These are phyloP conservation scores for Pythium insidiosum DNA, from an alignment of 352 stramenopile species.

Conservation along the genomic window DNA sequence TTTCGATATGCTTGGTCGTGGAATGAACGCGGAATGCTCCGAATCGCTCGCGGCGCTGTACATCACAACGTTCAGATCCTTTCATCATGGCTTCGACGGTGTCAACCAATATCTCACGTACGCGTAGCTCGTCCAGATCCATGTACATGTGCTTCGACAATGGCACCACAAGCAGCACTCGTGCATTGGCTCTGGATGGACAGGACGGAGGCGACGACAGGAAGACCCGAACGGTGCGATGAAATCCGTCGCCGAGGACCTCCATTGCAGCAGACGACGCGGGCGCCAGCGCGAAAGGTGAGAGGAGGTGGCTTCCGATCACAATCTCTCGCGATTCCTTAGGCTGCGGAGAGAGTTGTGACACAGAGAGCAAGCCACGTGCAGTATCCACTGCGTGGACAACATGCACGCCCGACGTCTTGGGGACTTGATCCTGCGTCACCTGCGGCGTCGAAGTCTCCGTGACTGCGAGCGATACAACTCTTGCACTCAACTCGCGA, in stretches of 20 bases:
- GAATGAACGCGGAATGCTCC: constrained; percentile 14
- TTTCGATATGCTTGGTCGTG: constrained; percentile 23
- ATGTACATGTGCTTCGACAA: constrained; percentile 21
- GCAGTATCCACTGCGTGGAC: no score
- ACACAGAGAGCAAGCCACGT: no score
- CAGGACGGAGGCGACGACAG: neutral
- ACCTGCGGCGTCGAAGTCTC: no score
- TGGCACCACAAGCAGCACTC: constrained; percentile 3
- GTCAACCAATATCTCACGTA: constrained; percentile 9
- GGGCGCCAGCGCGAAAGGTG: neutral
- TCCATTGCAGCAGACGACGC: neutral
- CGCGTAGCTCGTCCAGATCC: constrained; percentile 30
- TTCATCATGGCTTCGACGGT: neutral
- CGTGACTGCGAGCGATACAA: no score
- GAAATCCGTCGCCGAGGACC: neutral
- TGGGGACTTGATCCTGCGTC: no score
- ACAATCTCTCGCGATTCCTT: no score
- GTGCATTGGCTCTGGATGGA: neutral
- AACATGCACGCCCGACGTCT: no score
- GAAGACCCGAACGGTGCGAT: neutral
- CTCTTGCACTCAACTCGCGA: no score
- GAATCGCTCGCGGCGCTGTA: constrained; percentile 23
- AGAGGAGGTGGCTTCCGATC: neutral
- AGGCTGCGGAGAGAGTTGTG: no score
- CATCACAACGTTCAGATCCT: neutral